These are phyloP conservation scores for Geosmithia flava DNA, from an alignment of 2,329 filamentous ascomycete genomes.

Conservation along the genomic window DNA sequence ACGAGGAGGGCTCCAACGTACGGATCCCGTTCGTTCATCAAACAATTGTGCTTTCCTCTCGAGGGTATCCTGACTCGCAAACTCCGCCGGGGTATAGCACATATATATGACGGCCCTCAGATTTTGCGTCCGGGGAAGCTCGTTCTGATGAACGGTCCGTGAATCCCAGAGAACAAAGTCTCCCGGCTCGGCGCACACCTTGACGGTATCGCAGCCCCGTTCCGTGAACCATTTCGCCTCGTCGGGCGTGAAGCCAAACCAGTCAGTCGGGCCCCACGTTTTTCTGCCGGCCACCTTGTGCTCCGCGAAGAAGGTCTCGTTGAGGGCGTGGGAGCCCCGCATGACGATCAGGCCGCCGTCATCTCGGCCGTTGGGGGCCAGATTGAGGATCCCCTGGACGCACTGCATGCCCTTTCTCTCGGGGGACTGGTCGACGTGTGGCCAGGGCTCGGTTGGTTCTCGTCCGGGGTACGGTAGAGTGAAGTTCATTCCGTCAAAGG, in stretches of 20 bases:
- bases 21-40: neutral
- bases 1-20: too few species aligned
- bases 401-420: conserved; percentile 12
- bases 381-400: conserved; percentile 13
- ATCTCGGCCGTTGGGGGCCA: conserved; percentile 4
- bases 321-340: conserved; percentile 7
- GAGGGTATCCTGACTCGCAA: conserved; percentile 16
- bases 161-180: conserved; percentile 28
- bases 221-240: conserved; percentile 9
- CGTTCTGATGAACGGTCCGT: conserved; percentile 29
- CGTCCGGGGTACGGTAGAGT: conserved; percentile 14
- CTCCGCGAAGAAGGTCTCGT: conserved; percentile 7
- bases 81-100: conserved; percentile 21
- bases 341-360: conserved; percentile 10
- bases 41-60: conserved; percentile 12
- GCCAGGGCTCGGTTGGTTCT: conserved; percentile 8
- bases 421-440: conserved; percentile 16
- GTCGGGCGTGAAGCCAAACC: conserved; percentile 19
- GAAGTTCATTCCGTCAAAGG: conserved; percentile 31
- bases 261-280: conserved; percentile 18
- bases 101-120: conserved; percentile 22
- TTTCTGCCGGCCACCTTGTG: conserved; percentile 2
- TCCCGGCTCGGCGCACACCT: conserved; percentile 8
- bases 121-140: conserved; percentile 8
- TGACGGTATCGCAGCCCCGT: conserved; percentile 6